These are phyloP conservation scores for Prunus mira DNA, from an alignment of 306 rosid genomes.

Conservation along the genomic window DNA sequence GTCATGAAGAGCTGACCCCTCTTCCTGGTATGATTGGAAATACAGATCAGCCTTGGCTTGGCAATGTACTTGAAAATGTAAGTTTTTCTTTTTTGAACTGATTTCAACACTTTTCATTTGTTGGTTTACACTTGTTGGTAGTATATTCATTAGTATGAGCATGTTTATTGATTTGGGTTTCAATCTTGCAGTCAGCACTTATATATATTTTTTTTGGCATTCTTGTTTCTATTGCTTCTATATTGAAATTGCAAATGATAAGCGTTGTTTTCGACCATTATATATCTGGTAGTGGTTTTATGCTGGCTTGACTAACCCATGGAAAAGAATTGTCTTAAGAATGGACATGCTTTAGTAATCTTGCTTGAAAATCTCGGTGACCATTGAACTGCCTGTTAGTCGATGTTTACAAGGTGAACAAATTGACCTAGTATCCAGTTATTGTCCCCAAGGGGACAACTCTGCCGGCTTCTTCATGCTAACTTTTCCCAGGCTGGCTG, in stretches of 20 bases:
- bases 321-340: neutral
- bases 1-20: constrained; percentile 34
- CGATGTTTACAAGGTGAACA: neutral
- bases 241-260: neutral
- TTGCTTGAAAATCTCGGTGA: neutral
- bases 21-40: constrained; percentile 31
- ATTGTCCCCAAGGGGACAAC: too few relatives aligned
- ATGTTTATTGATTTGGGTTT: neutral
- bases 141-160: neutral
- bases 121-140: constrained; percentile 8
- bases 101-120: neutral
- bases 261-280: neutral
- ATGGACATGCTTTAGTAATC: neutral
- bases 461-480: neutral
- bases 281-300: neutral
- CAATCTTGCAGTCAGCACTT: neutral
- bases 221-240: neutral
- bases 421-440: neutral
- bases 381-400: neutral
- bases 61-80: constrained; percentile 37
- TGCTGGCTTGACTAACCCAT: neutral
- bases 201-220: neutral
- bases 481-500: neutral
- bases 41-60: constrained; percentile 30
- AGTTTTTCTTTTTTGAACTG: constrained; percentile 24